phyloP scores from a whole-genome alignment of 2,329 filamentous ascomycete species.

The Ramichloridium luteum region DNA sequence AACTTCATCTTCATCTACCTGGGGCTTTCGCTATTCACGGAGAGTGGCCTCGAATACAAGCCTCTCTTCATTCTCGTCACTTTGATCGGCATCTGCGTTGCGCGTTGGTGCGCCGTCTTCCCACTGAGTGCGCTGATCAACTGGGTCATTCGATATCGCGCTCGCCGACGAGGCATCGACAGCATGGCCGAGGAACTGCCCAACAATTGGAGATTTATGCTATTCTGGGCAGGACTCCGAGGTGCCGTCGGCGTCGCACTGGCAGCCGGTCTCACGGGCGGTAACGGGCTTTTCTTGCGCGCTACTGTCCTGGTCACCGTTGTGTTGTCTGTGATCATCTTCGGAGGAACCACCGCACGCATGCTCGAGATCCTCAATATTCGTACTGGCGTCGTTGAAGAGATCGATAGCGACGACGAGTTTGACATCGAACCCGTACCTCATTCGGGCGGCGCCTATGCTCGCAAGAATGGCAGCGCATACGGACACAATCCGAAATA shows the following conservation, averaged over 20 bases:
- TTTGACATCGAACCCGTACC: conserved; percentile 77
- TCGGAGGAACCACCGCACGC: conserved; percentile 88
- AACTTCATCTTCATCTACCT: conserved; percentile 99
- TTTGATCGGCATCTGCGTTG: conserved; percentile 79
- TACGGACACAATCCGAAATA: conserved; percentile 65
- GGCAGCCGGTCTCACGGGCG: conserved; percentile 71
- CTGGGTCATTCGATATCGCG: conserved; percentile 79
- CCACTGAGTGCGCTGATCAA: conserved; percentile 84
- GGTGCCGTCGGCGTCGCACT: conserved; percentile 92
- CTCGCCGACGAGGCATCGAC: conserved; percentile 61
- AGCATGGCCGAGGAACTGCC: conserved; percentile 70
- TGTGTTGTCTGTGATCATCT: conserved; percentile 95
- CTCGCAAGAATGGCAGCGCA: conserved; percentile 64
- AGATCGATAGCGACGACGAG: conserved; percentile 94
- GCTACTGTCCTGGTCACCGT: conserved; percentile 97
- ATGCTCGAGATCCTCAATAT: conserved; percentile 99
- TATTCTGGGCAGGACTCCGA: conserved; percentile 96
- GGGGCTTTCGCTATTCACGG: conserved; percentile 86
- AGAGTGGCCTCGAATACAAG: conserved; percentile 77
- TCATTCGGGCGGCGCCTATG: conserved; percentile 57
- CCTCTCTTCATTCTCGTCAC: conserved; percentile 91
- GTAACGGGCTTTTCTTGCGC: conserved; percentile 61
- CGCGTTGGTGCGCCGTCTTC: conserved; percentile 89
- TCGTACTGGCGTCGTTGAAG: conserved; percentile 87
- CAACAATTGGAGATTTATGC: conserved; percentile 95